Base-by-base conservation (phyloP, 306 rosid species). In the Sesbania bispinosa region DNA sequence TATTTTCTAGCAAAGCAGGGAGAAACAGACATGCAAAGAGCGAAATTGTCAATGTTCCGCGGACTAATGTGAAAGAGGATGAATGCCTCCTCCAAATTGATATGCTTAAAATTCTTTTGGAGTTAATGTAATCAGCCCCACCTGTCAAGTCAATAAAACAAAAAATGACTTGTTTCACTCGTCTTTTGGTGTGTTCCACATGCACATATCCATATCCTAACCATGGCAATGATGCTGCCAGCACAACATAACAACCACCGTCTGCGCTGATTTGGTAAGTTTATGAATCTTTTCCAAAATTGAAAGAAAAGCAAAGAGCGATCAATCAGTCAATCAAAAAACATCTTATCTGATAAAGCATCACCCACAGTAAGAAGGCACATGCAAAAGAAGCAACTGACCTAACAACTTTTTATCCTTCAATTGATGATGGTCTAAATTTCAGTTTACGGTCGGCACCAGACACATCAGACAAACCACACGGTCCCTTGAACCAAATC, bases 181-280 rank as follows among this genome's bases (percentile, higher is more conserved):
- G 46, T 73, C 71, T 60, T 74, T 51, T 54, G 66, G 79, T 57
- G 69, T 62, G 67, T 73, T 76, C 78, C 85, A 69, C 80, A 67
- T 80, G 76, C 81, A 65, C 73, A 67, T 78, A 77, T 69, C 73
- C 71, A 71, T 27, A 51, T 67, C 71, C 73, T 67, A 72, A 43
- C 65, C 59, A 54, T 20, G 68, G 75, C 69, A 71, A 83, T 72
- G 79, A 75, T 79, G 81, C 81, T 59, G 79, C 84, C 80, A 76
- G 71, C 69, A 65, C 57, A 72, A 32, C 72, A 62, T 14, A 80
- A 77, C 80, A 77, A 81, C 82, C 79, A 70, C 80, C 57, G 76
- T 79, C 84, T 59, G 75, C 36, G 71, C 81, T 79, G 58, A 81
- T 79, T 77, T 81, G 48, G 67, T 43, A 71, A 66, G 77, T 67